phyloP scores from a whole-genome alignment of 1,284 basidiomycete species.

The Apiotrichum gracile region DNA sequence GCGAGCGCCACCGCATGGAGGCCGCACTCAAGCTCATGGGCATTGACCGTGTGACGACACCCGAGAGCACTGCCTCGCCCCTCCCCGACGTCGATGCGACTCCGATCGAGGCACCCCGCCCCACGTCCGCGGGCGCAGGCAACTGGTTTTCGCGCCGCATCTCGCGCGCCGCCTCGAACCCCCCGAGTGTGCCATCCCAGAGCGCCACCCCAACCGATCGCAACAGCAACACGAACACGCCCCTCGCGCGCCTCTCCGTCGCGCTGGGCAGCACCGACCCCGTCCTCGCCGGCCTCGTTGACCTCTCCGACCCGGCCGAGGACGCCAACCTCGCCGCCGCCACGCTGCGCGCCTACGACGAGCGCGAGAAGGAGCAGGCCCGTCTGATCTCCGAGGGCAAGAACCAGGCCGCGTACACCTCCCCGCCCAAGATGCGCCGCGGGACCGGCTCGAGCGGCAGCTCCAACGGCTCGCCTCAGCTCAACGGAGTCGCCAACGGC shows the following conservation, averaged over 20 bases:
- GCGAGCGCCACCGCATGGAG: conserved; percentile 73
- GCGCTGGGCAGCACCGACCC: conserved; percentile 12
- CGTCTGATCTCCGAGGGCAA: conserved; percentile 26
- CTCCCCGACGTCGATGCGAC: neutral
- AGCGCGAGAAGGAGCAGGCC: conserved; percentile 26
- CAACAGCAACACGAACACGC: conserved; percentile 5
- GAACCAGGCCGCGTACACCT: conserved; percentile 22
- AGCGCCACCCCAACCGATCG: neutral
- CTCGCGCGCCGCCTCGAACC: neutral
- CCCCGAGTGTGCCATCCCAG: neutral
- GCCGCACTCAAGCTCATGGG: conserved; percentile 91
- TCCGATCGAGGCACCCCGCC: neutral
- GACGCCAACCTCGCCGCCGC: conserved; percentile 10
- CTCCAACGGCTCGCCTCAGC: no score
- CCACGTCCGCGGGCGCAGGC: neutral
- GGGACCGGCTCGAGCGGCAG: neutral
- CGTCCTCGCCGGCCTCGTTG: conserved; percentile 1
- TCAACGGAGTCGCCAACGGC: no score
- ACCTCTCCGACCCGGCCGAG: conserved; percentile 7
- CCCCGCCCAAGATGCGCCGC: conserved; percentile 19
- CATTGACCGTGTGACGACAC: conserved; percentile 52
- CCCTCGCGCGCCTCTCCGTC: conserved; percentile 23
- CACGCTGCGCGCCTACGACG: conserved; percentile 32
- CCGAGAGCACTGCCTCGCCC: no score
- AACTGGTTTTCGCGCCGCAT: conserved; percentile 10